These are phyloP conservation scores for Sclerotinia sclerotiorum DNA, from an alignment of 2,329 filamentous ascomycete species.

Conservation along the genomic window DNA sequence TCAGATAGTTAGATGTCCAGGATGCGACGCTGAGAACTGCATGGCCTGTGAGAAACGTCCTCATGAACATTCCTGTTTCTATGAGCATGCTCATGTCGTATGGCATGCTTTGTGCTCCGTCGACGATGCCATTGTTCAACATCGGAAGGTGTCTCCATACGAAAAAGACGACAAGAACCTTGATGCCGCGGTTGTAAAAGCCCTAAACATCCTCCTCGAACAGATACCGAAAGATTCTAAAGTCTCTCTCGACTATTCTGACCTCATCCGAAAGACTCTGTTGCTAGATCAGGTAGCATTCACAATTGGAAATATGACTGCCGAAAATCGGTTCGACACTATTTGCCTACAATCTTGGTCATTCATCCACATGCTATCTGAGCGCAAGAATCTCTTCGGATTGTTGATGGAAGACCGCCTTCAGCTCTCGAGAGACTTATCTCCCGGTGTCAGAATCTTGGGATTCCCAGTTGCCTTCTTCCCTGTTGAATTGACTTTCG, in stretches of 20 bases:
- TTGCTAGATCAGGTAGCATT: not conserved
- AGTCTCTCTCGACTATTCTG: not conserved
- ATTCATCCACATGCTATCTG: not conserved
- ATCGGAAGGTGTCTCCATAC: not conserved
- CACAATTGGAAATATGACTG: not conserved
- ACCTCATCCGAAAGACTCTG: slow-evolving; percentile 2
- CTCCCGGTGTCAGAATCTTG: not conserved
- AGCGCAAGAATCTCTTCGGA: not conserved
- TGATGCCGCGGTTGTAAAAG: not conserved
- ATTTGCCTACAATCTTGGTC: not conserved
- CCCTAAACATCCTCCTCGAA: not conserved
- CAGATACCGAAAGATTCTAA: not conserved
- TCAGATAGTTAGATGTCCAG: slow-evolving; percentile 1
- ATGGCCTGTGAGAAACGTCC: not conserved
- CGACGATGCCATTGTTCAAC: not conserved
- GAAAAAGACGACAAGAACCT: not conserved
- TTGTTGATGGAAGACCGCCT: not conserved
- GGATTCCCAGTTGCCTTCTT: not conserved
- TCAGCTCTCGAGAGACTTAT: not conserved
- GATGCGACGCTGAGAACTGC: not conserved
- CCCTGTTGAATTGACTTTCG: not conserved
- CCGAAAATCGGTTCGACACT: not conserved
- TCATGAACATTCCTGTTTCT: not conserved
- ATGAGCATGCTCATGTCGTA: not conserved
- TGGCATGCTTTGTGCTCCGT: slow-evolving; percentile 6